These are phyloP conservation scores for Heimioporus sp. DNA, from an alignment of 768 basidiomycete genomes.

Conservation along the genomic window DNA sequence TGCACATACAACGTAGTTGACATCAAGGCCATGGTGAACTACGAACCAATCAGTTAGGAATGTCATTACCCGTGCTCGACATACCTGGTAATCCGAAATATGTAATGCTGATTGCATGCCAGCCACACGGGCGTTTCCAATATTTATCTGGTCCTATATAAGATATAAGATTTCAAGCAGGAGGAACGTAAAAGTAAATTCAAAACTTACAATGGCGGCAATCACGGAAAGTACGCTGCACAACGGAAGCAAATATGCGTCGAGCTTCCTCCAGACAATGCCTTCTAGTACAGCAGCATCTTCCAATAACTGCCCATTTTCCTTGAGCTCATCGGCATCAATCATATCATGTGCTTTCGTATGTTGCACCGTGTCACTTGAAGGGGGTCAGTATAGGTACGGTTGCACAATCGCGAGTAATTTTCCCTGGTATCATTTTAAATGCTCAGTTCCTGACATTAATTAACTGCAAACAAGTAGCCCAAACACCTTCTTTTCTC, in stretches of 20 bases:
- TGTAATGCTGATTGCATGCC: slow-evolving; percentile 53
- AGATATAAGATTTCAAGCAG: neutral
- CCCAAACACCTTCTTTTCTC: no score
- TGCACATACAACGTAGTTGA: slow-evolving; percentile 8
- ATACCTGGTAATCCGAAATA: slow-evolving; percentile 28
- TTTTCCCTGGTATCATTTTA: no score
- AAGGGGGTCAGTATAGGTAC: no score
- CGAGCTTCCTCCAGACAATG: slow-evolving; percentile 49
- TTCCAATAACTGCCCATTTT: no score
- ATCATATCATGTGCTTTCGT: no score
- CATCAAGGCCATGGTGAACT: slow-evolving; percentile 46
- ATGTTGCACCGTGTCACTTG: no score
- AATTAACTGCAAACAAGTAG: no score
- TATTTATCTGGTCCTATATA: slow-evolving; percentile 40
- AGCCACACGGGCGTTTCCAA: slow-evolving; percentile 60
- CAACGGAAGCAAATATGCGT: slow-evolving; percentile 47
- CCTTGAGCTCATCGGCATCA: no score
- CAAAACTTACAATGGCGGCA: slow-evolving; percentile 45
- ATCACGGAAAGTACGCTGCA: slow-evolving; percentile 49
- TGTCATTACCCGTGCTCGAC: neutral
- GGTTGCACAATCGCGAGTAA: no score
- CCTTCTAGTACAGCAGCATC: slow-evolving; percentile 35
- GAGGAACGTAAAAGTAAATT: neutral
- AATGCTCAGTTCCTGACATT: no score
- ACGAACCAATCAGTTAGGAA: neutral